Evolutionary conservation across 495 filamentous ascomycete genomes (phyloP).

Genomic region (Daldinia caldariorum): DNA sequence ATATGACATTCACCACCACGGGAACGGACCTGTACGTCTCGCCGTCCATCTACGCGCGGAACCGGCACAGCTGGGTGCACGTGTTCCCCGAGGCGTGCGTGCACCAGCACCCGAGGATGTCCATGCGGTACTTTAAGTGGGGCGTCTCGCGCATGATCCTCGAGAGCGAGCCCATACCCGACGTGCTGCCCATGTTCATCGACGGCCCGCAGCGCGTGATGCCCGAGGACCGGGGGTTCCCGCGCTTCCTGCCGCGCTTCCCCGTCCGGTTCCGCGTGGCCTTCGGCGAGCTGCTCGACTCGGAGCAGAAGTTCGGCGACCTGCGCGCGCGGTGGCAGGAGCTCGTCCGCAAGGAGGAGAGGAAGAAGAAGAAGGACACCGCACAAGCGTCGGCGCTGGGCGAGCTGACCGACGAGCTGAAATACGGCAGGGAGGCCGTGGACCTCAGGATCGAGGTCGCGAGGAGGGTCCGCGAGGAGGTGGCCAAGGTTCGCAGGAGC

Average conservation of each 20-base stretch:
- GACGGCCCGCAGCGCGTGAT: constrained; percentile 86
- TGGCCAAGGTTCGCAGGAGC: constrained; percentile 75
- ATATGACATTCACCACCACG: constrained; percentile 72
- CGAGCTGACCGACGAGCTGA: constrained; percentile 74
- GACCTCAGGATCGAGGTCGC: constrained; percentile 85
- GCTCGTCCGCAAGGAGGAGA: constrained; percentile 57
- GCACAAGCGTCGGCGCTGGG: constrained; percentile 51
- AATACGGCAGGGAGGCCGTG: constrained; percentile 76
- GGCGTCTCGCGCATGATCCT: constrained; percentile 89
- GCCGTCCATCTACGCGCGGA: constrained; percentile 63
- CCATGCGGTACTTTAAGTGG: constrained; percentile 98
- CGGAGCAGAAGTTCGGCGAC: constrained; percentile 71
- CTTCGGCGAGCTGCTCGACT: constrained; percentile 73
- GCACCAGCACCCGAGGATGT: constrained; percentile 81
- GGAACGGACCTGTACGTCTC: constrained; percentile 65
- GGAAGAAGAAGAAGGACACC: constrained; percentile 31
- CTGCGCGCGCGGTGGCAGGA: constrained; percentile 73
- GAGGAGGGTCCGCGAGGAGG: constrained; percentile 76
- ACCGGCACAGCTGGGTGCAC: constrained; percentile 82
- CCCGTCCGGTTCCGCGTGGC: constrained; percentile 77
- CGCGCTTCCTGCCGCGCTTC: constrained; percentile 81
- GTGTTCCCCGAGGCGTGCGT: constrained; percentile 95
- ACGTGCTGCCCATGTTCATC: constrained; percentile 92
- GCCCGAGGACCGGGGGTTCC: constrained; percentile 79
- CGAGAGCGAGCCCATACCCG: constrained; percentile 82